A percentile compares a stretch with the other conserved stretches of the same genome.
Conservation (phyloP, 2,329 filamentous ascomycete genomes). For the Lachnellula willkommii region DNA sequence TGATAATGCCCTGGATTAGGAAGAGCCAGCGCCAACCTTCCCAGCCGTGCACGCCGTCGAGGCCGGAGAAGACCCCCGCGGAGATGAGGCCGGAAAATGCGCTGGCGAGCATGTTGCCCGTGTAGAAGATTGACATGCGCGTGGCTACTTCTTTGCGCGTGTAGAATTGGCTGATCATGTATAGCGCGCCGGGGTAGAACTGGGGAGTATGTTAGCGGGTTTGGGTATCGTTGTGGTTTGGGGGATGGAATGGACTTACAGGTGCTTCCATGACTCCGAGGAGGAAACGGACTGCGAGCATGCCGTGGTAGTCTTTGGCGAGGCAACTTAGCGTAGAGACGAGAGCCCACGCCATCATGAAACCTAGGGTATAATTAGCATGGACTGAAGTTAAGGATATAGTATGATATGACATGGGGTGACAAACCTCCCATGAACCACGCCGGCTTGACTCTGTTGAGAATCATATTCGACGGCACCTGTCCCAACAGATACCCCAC, state of each 20-base stretch:
- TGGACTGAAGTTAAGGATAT: background rate
- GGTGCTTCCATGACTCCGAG: conserved; percentile 45
- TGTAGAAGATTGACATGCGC: conserved; percentile 36
- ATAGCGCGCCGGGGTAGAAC: conserved; percentile 41
- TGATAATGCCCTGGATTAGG: conserved; percentile 32
- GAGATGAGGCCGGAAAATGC: conserved; percentile 37
- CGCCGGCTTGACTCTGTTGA: conserved; percentile 35
- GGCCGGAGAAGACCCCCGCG: conserved; percentile 31
- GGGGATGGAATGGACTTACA: conserved; percentile 11
- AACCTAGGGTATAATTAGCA: background rate
- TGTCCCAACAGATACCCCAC: conserved; percentile 20
- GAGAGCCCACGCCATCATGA: background rate
- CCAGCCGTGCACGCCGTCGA: conserved; percentile 34
- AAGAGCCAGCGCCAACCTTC: conserved; percentile 41
- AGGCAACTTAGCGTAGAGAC: conserved; percentile 39
- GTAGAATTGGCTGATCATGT: conserved; percentile 44
- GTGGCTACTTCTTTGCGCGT: conserved; percentile 36
- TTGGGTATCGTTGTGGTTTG: conserved; percentile 27
- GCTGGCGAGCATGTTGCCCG: conserved; percentile 33
- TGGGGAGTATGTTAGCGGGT: background rate
- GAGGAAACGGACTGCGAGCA: conserved; percentile 47
- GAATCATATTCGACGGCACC: conserved; percentile 38
- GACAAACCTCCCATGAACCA: conserved; percentile 42
- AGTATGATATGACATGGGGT: conserved; percentile 9
- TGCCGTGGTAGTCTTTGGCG: conserved; percentile 43